phyloP scores from a whole-genome alignment of 2,329 filamentous ascomycete species.

The Colletotrichum gloeosporioides region DNA sequence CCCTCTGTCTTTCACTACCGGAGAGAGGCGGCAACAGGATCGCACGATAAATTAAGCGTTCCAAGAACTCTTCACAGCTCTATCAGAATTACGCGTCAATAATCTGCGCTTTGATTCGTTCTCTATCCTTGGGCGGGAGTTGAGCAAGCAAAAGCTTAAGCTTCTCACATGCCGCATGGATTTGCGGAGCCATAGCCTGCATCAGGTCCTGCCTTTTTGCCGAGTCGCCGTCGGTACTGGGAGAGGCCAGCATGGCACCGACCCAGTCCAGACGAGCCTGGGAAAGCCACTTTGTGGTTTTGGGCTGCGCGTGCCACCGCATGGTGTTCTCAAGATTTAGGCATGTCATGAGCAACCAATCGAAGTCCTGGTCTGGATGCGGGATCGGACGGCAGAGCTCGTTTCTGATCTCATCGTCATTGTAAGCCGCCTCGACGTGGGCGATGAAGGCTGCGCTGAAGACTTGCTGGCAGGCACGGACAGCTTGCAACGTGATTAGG shows the following conservation, averaged over 20 bases:
- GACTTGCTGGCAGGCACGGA: neutral
- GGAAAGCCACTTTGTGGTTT: neutral
- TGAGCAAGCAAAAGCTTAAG: neutral
- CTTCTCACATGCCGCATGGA: neutral
- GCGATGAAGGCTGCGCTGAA: neutral
- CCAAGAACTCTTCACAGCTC: neutral
- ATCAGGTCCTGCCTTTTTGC: neutral
- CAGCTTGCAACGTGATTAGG: neutral
- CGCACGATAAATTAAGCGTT: neutral
- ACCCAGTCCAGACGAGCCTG: neutral
- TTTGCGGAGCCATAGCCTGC: neutral
- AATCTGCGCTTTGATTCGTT: neutral
- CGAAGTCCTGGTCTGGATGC: neutral
- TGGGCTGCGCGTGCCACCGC: neutral
- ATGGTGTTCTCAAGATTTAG: neutral
- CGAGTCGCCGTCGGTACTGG: fast-evolving
- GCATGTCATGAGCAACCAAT: neutral
- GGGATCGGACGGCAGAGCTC: neutral
- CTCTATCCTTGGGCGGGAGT: neutral
- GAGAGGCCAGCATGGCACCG: neutral
- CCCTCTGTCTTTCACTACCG: too few species aligned
- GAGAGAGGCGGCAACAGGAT: neutral
- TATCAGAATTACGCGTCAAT: neutral
- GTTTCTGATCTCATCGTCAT: neutral
- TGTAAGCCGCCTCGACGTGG: neutral